Evolutionary conservation across 495 filamentous ascomycete species (phyloP), one percentile per base, ranked within the genome.

Genomic region (Daldinia grandis): DNA sequence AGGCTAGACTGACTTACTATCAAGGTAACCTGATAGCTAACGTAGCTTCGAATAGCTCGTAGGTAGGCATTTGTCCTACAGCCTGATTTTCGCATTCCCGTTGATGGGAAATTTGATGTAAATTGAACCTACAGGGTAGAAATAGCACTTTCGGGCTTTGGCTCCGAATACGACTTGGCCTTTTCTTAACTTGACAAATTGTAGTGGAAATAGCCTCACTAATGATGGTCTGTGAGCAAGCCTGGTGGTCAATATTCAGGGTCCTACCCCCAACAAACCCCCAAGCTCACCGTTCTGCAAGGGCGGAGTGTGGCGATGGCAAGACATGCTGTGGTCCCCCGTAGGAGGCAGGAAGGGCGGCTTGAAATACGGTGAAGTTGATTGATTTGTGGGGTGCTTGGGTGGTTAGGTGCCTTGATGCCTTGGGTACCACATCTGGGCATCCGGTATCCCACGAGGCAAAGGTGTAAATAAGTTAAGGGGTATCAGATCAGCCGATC

Each of bases 401-500:
- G 42, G 17, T 47, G 17, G 0, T 17, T 47, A 5, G 33, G 33
- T 47, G 17, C n/a, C 42, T 47, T 31, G 49, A 71, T 54, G 50
- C 50, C 57, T 67, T 27, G 42, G 42, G 42, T 47, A 17, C 19
- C 42, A 47, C 42, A 17, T 7, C 42, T 47, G 37, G 63, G 35
- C 62, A 71, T 65, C 38, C 68, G 63, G 44, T 57, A 71, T 65
- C 38, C 68, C 49, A 59, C 68, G 63, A 40, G 62, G 62, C 62
- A 49, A 65, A 62, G 38, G 19, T n/a, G 25, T 49, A 42, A 14
- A 7, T 63, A 56, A 40, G 31, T 65, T 57, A 62, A 58, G 68
- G 68, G 62, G 35, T 59, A 62, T 44, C 44, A 63, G 68, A 55
- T 71, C 68, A 71, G 68, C 68, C 68, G 68, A 66, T 66, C 58